phyloP scores from a whole-genome alignment of 495 filamentous ascomycete genomes.

The Hypoxylon perforatum region DNA sequence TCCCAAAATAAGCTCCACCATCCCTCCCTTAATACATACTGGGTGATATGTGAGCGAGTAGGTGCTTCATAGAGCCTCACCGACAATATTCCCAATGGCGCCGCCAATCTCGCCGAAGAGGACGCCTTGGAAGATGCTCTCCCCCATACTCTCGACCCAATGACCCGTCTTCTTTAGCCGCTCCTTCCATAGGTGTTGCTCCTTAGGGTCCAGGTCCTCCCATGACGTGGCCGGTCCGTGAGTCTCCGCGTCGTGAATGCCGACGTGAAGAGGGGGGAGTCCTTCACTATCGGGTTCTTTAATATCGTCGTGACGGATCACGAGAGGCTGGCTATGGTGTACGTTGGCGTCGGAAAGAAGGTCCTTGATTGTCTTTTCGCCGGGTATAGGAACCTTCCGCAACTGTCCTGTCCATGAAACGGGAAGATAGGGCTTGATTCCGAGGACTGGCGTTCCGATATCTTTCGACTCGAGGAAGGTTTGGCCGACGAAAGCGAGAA shows the following conservation, averaged over 20 bases:
- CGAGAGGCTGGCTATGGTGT: constrained; percentile 35
- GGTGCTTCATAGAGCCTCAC: constrained; percentile 41
- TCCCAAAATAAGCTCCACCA: not conserved
- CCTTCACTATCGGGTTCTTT: constrained; percentile 33
- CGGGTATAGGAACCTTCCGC: constrained; percentile 30
- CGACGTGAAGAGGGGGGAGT: constrained; percentile 43
- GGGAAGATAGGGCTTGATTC: constrained; percentile 44
- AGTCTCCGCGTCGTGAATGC: constrained; percentile 57
- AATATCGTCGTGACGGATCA: constrained; percentile 40
- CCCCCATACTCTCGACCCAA: constrained; percentile 77
- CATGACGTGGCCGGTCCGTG: constrained; percentile 66
- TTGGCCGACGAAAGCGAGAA: constrained; percentile 72
- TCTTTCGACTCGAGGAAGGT: constrained; percentile 74
- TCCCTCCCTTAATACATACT: constrained; percentile 16
- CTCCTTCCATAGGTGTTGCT: constrained; percentile 75
- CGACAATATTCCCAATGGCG: constrained; percentile 63
- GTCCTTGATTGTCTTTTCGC: constrained; percentile 42
- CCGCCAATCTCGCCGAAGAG: constrained; percentile 77
- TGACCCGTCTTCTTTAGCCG: constrained; percentile 75
- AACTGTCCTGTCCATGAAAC: constrained; percentile 42
- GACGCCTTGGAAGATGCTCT: constrained; percentile 76
- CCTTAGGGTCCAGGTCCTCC: constrained; percentile 69
- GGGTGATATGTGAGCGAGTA: too few species aligned
- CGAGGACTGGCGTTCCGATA: constrained; percentile 66
- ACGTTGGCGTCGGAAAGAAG: constrained; percentile 34